phyloP scores from a whole-genome alignment of 345 rosid genomes.

The Populus davidiana region DNA sequence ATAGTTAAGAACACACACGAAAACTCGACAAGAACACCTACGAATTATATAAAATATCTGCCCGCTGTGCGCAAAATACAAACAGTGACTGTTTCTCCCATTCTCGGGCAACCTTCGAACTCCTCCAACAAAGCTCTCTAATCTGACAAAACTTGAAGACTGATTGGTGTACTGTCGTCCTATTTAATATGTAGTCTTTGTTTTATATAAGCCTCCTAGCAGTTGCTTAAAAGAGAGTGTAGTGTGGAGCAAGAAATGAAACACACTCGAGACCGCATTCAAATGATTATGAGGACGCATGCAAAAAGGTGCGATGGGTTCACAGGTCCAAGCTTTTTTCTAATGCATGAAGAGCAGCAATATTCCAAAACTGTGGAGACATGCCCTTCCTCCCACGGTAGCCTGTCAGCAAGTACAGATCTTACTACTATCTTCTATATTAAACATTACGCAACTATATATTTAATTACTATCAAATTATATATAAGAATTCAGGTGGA shows the following conservation, averaged over 20 bases:
- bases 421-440: background rate
- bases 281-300: slow-evolving; percentile 14
- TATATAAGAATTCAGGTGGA: too few species aligned
- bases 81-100: background rate
- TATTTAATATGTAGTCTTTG: background rate
- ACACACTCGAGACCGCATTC: background rate
- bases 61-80: background rate
- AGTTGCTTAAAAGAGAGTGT: background rate
- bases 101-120: background rate
- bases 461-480: background rate
- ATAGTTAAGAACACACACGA: too few species aligned
- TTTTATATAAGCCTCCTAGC: background rate
- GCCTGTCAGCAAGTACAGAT: background rate
- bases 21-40: too few species aligned
- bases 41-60: too few species aligned
- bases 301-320: slow-evolving; percentile 1
- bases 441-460: background rate
- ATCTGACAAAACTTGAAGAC: background rate
- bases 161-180: too few species aligned
- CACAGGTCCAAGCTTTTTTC: background rate
- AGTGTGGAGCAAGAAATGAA: background rate
- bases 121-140: background rate
- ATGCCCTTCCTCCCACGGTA: background rate
- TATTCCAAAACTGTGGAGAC: background rate
- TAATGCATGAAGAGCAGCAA: too few species aligned